These are phyloP conservation scores for Geotrichum bryndzae DNA, from an alignment of 1,139 yeast species.

Conservation along the genomic window DNA sequence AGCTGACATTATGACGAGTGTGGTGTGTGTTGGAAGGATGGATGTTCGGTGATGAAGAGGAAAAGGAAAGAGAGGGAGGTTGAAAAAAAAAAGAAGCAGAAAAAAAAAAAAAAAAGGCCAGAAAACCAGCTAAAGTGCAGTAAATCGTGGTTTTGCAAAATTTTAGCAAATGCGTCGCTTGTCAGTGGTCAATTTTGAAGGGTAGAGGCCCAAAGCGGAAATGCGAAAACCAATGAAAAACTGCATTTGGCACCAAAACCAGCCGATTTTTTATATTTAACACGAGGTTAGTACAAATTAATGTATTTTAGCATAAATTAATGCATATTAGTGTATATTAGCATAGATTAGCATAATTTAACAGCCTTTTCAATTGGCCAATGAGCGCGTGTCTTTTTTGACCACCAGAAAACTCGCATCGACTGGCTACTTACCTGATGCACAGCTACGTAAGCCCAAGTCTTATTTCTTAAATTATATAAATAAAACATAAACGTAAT, in stretches of 20 bases:
- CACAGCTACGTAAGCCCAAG: background rate
- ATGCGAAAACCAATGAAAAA: background rate
- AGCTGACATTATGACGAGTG: conserved; percentile 15
- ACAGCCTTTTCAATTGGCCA: background rate
- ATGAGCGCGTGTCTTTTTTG: background rate
- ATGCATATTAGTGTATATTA: background rate
- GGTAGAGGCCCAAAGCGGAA: background rate
- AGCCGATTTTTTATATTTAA: background rate
- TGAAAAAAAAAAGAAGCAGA: conserved; percentile 1
- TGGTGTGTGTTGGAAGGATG: background rate
- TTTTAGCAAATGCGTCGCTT: background rate
- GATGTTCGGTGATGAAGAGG: background rate
- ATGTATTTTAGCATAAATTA: background rate
- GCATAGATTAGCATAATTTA: background rate
- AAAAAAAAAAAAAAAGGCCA: conserved; percentile 1
- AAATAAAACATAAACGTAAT: too few species aligned
- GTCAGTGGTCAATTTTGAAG: conserved; percentile 3
- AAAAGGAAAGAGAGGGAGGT: background rate
- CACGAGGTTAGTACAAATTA: background rate
- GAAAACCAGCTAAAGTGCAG: background rate
- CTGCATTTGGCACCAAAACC: background rate
- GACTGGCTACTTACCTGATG: too few species aligned
- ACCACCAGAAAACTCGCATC: background rate
- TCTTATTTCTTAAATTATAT: background rate
- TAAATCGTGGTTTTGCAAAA: background rate